Base-by-base conservation (phyloP, 495 filamentous ascomycete genomes). In the Acidomyces sp. region DNA sequence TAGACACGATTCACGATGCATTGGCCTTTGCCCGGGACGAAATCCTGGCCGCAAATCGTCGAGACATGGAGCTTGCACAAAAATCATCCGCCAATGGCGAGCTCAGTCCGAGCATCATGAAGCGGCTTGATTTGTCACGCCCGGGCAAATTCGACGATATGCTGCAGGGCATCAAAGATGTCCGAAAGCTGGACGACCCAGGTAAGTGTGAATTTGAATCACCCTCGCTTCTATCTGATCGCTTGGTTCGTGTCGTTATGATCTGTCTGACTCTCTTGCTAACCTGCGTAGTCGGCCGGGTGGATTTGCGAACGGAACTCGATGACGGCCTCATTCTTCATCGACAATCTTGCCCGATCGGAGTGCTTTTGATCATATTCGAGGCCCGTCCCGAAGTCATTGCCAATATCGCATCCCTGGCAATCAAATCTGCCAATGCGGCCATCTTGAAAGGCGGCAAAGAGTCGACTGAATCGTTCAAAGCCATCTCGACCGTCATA, bases 301-400 rank as follows among this genome's bases (percentile, higher is more conserved):
- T 85, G 31, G 87, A 78, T 10, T 58, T 93, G 43, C 75, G 78
- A 40, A 99, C 85, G 25, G 71, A 74, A 18, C 70, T 99, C n/a
- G 90, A 96, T 59, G 81, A 93, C 50, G 83, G 76, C 19, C 70
- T 99, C 30, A 71, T 75, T 20, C 70, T 96, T 27, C 80, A 93
- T 55, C 76, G 85, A 53, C 75, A 93, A 17, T 82, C 83, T 20
- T 95, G 84, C 54, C 90, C 90, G 1, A 96, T 99, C 48, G 90
- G 90, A 34, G 87, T 95, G 16, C 72, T 99, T 18, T 68, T 97
- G 34, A 93, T 96, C 50, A 96, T 97, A 45, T 97, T 97, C 54
- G 90, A 97, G 62, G 92, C 92, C 17, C 81, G 90, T 21, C 90
- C 90, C 6, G 90, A 99, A 58, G 92, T 99, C 41, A 99, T 99